These are phyloP conservation scores for Protomyces lactucae-debilis DNA, from an alignment of 1,139 yeast species.

Conservation along the genomic window DNA sequence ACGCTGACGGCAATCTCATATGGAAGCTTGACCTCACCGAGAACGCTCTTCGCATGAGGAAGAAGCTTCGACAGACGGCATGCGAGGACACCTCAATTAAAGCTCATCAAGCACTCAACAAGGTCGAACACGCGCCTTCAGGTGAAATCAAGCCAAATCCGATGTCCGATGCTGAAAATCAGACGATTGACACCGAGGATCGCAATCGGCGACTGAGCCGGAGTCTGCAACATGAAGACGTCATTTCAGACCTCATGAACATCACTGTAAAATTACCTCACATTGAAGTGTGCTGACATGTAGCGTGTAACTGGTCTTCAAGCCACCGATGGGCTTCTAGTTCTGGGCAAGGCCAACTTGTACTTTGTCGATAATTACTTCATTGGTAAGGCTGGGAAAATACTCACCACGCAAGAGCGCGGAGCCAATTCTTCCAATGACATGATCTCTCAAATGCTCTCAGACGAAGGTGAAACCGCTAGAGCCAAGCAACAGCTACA, in stretches of 20 bases:
- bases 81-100: background rate
- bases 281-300: background rate
- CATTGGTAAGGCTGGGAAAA: conserved; percentile 53
- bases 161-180: conserved; percentile 36
- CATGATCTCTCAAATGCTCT: conserved; percentile 58
- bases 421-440: conserved; percentile 60
- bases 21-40: conserved; percentile 63
- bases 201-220: conserved; percentile 68
- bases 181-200: conserved; percentile 52
- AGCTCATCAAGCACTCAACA: background rate
- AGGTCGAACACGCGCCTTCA: background rate
- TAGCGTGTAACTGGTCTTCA: conserved; percentile 62
- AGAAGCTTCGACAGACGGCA: conserved; percentile 41
- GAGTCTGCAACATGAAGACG: conserved; percentile 65
- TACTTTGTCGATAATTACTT: conserved; percentile 68
- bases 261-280: background rate
- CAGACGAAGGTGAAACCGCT: conserved; percentile 35
- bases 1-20: conserved; percentile 34
- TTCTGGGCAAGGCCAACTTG: conserved; percentile 58
- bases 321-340: conserved; percentile 66
- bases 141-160: background rate
- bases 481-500: conserved; percentile 33
- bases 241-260: conserved; percentile 57
- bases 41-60: conserved; percentile 61
- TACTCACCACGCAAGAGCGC: conserved; percentile 58